Conservation (phyloP, 2,329 filamentous ascomycete species). For the Zymoseptoria brevis region DNA sequence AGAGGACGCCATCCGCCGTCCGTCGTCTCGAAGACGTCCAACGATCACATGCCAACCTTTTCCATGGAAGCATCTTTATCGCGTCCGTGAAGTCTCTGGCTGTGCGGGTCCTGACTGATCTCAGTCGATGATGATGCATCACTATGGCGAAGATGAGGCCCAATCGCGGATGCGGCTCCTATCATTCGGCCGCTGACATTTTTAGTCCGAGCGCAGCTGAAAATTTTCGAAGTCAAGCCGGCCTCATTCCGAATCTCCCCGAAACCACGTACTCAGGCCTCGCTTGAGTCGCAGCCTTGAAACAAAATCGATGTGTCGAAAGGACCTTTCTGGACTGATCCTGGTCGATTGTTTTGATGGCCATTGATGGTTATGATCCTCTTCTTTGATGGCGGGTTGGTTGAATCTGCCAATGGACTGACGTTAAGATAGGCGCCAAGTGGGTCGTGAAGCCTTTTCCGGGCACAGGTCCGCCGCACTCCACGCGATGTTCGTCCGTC, state of each 20-base stretch:
- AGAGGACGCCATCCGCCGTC: constrained; percentile 7
- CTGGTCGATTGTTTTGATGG: neutral
- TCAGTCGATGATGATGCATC: neutral
- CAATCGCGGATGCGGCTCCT: neutral
- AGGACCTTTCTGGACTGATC: neutral
- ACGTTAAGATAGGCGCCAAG: neutral
- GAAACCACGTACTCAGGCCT: neutral
- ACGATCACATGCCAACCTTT: neutral
- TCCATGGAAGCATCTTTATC: neutral
- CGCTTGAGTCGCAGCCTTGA: neutral
- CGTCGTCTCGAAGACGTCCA: neutral
- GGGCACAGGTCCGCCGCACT: neutral
- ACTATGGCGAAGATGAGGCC: neutral
- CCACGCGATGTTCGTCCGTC: neutral
- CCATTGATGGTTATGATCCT: neutral
- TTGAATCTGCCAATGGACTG: neutral
- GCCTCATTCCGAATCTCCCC: neutral
- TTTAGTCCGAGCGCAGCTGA: neutral
- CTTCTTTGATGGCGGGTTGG: neutral
- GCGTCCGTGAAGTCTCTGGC: neutral
- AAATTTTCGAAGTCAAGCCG: neutral
- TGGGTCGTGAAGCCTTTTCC: neutral
- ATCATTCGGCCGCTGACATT: neutral
- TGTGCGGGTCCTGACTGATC: neutral
- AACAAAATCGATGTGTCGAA: neutral